phyloP scores from a whole-genome alignment of 345 rosid species.

The Moricandia arvensis region DNA sequence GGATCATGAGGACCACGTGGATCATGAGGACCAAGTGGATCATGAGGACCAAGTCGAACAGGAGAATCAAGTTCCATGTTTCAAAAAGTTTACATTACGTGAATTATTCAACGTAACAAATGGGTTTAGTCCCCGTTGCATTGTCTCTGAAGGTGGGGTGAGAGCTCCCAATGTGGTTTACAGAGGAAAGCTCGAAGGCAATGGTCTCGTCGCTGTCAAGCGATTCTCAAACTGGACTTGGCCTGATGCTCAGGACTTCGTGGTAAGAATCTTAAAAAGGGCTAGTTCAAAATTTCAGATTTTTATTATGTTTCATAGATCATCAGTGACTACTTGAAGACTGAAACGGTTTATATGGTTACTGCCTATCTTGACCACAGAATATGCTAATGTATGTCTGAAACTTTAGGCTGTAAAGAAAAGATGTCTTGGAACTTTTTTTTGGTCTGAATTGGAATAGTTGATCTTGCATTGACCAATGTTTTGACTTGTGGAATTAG shows the following conservation, averaged over 20 bases:
- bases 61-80: slow-evolving; percentile 44
- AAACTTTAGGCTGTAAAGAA: background rate
- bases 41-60: slow-evolving; percentile 43
- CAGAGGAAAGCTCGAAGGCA: slow-evolving; percentile 62
- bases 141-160: slow-evolving; percentile 82
- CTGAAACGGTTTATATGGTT: background rate
- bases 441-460: background rate
- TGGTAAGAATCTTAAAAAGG: slow-evolving; percentile 16
- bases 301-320: slow-evolving; percentile 2
- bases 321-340: background rate
- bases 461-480: background rate
- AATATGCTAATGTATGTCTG: background rate
- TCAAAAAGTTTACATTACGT: slow-evolving; percentile 52
- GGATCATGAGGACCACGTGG: too few relatives aligned
- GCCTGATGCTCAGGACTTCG: slow-evolving; percentile 86
- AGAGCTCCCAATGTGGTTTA: slow-evolving; percentile 79
- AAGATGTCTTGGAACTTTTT: slow-evolving; percentile 3
- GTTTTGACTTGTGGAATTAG: slow-evolving; percentile 30
- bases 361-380: slow-evolving; percentile 6
- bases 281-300: background rate
- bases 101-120: slow-evolving; percentile 64
- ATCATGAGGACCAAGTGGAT: too few relatives aligned
- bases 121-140: slow-evolving; percentile 57
- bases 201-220: slow-evolving; percentile 63
- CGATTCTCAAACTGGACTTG: slow-evolving; percentile 79